These are phyloP conservation scores for Anastatica hierochuntica DNA, from an alignment of 345 rosid genomes.

Conservation along the genomic window DNA sequence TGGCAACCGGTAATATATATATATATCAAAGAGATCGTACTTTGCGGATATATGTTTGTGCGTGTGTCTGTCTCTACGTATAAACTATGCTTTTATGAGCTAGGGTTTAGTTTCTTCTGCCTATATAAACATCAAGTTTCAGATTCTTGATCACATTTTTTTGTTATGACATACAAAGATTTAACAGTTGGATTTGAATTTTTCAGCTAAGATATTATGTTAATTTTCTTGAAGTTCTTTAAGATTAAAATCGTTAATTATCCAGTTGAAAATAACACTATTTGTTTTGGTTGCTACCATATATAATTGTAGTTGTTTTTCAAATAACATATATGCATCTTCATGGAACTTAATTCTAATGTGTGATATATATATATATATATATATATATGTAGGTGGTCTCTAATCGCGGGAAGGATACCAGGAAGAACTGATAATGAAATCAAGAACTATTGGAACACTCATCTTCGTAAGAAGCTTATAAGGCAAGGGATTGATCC, in stretches of 20 bases:
- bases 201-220: background rate
- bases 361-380: no score
- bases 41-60: background rate
- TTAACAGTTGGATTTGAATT: background rate
- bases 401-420: constrained; percentile 79
- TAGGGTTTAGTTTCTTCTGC: constrained; percentile 7
- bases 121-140: background rate
- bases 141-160: background rate
- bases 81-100: background rate
- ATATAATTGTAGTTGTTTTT: no score
- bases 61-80: background rate
- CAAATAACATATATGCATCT: no score
- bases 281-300: background rate
- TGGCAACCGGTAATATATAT: constrained; percentile 41
- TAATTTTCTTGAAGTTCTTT: no score
- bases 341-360: no score
- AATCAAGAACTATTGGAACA: constrained; percentile 91
- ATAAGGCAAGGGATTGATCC: constrained; percentile 78
- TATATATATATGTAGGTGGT: constrained; percentile 36
- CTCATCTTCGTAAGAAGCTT: constrained; percentile 72
- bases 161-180: background rate
- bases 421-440: constrained; percentile 89
- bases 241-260: no score
- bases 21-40: background rate
- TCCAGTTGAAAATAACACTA: background rate